These are phyloP conservation scores for Kitagawia praeruptora DNA, from an alignment of 129 eudicot genomes.

Conservation along the genomic window DNA sequence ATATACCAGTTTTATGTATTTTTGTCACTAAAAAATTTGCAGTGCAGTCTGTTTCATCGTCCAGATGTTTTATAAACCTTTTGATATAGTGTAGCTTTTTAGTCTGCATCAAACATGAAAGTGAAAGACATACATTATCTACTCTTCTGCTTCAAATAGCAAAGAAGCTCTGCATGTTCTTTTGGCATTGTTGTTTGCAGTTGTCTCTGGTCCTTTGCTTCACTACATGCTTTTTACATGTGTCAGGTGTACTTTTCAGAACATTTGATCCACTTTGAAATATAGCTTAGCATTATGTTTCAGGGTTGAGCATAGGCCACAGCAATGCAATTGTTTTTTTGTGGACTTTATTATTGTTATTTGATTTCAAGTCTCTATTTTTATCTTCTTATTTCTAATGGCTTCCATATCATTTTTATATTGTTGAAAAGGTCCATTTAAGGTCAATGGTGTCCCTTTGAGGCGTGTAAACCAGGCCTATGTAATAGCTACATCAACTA, in stretches of 20 bases:
- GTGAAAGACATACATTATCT: neutral
- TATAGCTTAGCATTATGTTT: neutral
- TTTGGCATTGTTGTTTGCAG: neutral
- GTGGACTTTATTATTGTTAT: neutral
- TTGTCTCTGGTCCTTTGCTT: neutral
- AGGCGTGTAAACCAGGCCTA: slow-evolving; percentile 72
- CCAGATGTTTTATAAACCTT: neutral
- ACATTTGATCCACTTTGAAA: neutral
- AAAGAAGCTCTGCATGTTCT: neutral
- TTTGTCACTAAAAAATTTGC: too few relatives aligned
- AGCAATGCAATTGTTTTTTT: neutral
- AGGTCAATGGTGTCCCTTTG: slow-evolving; percentile 70
- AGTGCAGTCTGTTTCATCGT: too few relatives aligned
- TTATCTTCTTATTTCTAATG: neutral
- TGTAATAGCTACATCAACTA: slow-evolving; percentile 63
- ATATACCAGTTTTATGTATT: too few relatives aligned
- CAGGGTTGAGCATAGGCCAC: neutral
- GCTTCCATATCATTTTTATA: neutral
- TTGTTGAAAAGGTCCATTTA: slow-evolving; percentile 45
- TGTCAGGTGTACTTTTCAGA: neutral
- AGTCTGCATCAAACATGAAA: neutral
- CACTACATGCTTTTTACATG: neutral
- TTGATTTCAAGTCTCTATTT: neutral
- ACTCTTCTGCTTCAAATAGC: neutral
- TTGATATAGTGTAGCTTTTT: neutral